Evolutionary conservation across 2,329 filamentous ascomycete genomes (phyloP), one percentile per base, ranked within the genome.

Genomic region (Diaporthe sp.): DNA sequence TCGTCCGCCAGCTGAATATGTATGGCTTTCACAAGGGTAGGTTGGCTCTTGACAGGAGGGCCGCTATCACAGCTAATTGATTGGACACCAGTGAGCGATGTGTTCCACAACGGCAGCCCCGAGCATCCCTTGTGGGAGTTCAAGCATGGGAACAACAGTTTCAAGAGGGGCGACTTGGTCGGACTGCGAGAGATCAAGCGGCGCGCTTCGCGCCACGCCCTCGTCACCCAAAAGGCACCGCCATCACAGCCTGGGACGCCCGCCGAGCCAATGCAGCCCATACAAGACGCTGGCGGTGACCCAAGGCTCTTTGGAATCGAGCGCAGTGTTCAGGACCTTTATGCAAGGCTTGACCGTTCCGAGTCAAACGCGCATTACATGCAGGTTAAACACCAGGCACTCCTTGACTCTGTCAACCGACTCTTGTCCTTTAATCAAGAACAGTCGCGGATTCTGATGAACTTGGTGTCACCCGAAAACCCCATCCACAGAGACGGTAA

Each of bases 21-120:
- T 99, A 99, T 81, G 97, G 97, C 9, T 99, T 99, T 85, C 97
- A 99, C 84, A 99, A 99, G 94, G 96, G 96, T 97, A 80, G 63
- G 83, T 81, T 28, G 31, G 71, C 57, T 22, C 31, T 42, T 8
- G 55, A 47, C 53, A 60, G 71, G 76, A 63, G 9, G 58, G 17
- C 39, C 28, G 37, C 31, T 73, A 75, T 72, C 55, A 77, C 79
- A 71, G 79, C 80, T 82, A 70, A 83, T 76, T 72, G 67, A 83
- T 76, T 73, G 57, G 15, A 57, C 58, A 28, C 9, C 81, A 98
- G 97, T 98, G 81, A 98, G 97, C 87, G 97, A 99, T 83, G 97
- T 98, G 31, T 99, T 98, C 82, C 96, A 98, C 84, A 98, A 95
- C 5, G 95, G 95, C 15, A 96, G 94, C 58, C 95, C 96, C 17